phyloP scores from a whole-genome alignment of 257 asterid species.

The Solanum phureja region DNA sequence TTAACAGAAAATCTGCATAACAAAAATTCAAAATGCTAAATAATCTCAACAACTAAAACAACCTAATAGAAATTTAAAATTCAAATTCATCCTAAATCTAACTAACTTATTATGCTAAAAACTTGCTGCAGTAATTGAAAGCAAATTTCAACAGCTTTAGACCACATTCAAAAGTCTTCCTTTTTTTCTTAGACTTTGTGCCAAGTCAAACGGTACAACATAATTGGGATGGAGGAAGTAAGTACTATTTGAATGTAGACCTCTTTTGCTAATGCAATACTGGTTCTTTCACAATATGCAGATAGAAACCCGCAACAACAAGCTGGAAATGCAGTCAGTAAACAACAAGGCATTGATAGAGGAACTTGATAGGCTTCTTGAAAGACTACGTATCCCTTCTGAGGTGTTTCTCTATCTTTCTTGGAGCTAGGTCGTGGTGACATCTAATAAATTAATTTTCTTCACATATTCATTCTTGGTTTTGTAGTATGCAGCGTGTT shows the following conservation, averaged over 20 bases:
- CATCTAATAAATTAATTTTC: not conserved
- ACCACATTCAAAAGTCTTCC: not conserved
- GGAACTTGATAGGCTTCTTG: constrained; percentile 92
- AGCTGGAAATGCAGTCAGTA: constrained; percentile 93
- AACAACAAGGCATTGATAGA: constrained; percentile 82
- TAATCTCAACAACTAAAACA: not conserved
- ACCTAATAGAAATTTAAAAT: not conserved
- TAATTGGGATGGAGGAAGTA: not conserved
- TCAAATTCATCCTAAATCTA: not conserved
- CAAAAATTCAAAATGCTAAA: not conserved
- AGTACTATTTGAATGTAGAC: not conserved
- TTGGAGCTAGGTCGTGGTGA: not conserved
- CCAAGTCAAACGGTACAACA: not conserved
- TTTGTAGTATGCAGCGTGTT: constrained; percentile 63
- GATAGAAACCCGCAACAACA: constrained; percentile 93
- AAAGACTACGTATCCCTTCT: constrained; percentile 64
- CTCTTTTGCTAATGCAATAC: constrained; percentile 6
- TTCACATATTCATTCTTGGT: constrained; percentile 7
- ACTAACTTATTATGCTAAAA: not conserved
- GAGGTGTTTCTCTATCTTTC: constrained; percentile 43
- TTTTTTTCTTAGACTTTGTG: not conserved
- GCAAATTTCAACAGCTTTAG: not conserved
- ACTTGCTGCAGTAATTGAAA: not conserved
- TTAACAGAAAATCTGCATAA: not conserved
- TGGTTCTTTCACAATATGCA: constrained; percentile 27